A percentile compares a stretch with the other conserved stretches of the same genome.
These are phyloP conservation scores for Ambrosia artemisiifolia DNA, from an alignment of 129 eudicot species.

Conservation along the genomic window DNA sequence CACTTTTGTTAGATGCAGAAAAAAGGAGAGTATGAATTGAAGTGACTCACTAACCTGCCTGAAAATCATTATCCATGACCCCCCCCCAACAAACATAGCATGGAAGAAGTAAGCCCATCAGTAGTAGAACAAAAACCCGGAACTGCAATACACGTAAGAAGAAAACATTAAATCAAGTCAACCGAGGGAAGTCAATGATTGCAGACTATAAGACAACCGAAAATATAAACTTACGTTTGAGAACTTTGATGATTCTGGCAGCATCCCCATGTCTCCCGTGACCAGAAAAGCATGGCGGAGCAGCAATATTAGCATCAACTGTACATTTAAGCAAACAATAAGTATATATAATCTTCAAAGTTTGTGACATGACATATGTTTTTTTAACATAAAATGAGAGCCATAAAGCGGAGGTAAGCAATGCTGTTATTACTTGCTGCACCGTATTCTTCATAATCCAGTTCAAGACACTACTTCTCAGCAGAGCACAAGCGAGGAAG, in stretches of 20 bases:
- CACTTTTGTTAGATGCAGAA: not conserved
- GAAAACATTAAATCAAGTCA: too few relatives aligned
- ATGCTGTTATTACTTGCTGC: constrained; percentile 51
- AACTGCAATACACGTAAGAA: constrained; percentile 28
- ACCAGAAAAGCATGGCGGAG: constrained; percentile 59
- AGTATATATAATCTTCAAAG: not conserved
- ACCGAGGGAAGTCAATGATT: not conserved
- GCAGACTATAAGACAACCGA: not conserved
- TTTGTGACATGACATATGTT: not conserved
- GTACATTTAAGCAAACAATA: constrained; percentile 24
- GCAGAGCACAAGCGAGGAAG: constrained; percentile 57
- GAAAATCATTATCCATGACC: constrained; percentile 53
- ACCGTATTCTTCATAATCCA: constrained; percentile 70
- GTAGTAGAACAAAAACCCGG: constrained; percentile 64
- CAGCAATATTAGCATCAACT: constrained; percentile 72
- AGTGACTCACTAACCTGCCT: constrained; percentile 49
- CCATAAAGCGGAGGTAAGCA: constrained; percentile 59
- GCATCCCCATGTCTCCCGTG: constrained; percentile 56
- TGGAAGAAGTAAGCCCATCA: constrained; percentile 71
- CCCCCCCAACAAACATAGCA: constrained; percentile 63
- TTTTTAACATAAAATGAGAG: constrained; percentile 45
- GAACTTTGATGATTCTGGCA: constrained; percentile 48
- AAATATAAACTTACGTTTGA: constrained; percentile 34
- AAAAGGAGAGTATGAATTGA: not conserved
- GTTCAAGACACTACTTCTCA: constrained; percentile 53